phyloP scores from a whole-genome alignment of 768 basidiomycete species.

The Lactarius trivialis region DNA sequence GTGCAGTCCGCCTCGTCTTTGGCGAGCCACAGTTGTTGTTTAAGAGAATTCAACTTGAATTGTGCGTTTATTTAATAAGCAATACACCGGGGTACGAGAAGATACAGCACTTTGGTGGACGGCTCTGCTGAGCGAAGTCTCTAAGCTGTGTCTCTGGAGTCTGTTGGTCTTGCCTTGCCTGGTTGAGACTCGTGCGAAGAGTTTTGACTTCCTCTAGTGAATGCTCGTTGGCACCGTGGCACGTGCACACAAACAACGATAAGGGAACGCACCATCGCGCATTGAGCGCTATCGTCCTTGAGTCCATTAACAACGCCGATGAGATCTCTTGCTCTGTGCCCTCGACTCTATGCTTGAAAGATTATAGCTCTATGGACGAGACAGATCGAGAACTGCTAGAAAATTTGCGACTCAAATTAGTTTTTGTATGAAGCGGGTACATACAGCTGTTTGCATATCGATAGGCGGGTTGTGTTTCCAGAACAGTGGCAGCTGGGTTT shows the following conservation, averaged over 20 bases:
- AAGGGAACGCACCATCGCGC: conserved; percentile 55
- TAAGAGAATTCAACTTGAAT: conserved; percentile 82
- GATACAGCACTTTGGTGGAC: conserved; percentile 55
- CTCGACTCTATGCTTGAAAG: conserved; percentile 53
- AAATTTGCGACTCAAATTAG: conserved; percentile 48
- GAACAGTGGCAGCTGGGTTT: too few species aligned
- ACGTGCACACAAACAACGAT: not conserved
- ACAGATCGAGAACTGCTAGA: conserved; percentile 54
- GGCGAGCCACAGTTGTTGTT: conserved; percentile 74
- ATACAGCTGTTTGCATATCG: too few species aligned
- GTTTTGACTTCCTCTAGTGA: conserved; percentile 63
- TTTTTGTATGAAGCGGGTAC: conserved; percentile 39
- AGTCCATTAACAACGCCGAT: conserved; percentile 75
- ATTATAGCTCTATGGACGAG: conserved; percentile 55
- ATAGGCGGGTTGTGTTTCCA: too few species aligned
- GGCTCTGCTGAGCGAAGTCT: conserved; percentile 71
- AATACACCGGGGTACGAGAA: conserved; percentile 1
- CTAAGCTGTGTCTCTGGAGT: conserved; percentile 59
- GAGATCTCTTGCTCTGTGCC: conserved; percentile 78
- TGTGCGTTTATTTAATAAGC: conserved; percentile 28
- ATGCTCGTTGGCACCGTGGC: not conserved
- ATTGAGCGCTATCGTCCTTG: conserved; percentile 67
- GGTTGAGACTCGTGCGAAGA: conserved; percentile 61
- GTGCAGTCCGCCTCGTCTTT: conserved; percentile 70
- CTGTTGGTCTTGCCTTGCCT: conserved; percentile 69